phyloP scores from a whole-genome alignment of 225 moss, liverwort and hornwort species.

The Physcomitrium patens region DNA sequence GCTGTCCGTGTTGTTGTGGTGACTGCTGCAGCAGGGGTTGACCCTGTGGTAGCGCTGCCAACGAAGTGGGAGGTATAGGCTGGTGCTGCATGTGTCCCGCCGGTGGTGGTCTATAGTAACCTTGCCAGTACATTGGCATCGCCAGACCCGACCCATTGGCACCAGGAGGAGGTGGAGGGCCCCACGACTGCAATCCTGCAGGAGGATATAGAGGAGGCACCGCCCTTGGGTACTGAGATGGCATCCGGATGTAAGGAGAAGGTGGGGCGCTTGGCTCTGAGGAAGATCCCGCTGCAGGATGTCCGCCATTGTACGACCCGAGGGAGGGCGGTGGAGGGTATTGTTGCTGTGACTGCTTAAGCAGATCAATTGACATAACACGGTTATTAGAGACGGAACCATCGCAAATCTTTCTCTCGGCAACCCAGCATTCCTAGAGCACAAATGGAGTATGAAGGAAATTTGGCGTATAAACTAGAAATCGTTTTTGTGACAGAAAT shows the following conservation, averaged over 20 bases:
- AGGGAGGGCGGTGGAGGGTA: constrained; percentile 81
- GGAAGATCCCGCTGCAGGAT: constrained; percentile 62
- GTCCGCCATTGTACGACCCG: constrained; percentile 68
- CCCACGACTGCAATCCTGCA: constrained; percentile 82
- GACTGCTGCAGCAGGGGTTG: constrained; percentile 10
- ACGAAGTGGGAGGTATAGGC: constrained; percentile 82
- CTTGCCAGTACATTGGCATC: constrained; percentile 99
- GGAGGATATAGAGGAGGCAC: constrained; percentile 86
- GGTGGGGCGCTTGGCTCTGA: constrained; percentile 86
- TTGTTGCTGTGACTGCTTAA: constrained; percentile 77
- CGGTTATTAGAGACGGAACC: constrained; percentile 33
- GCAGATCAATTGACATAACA: constrained; percentile 32
- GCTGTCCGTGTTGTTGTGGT: constrained; percentile 4
- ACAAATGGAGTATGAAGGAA: too few relatives aligned
- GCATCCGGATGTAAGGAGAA: constrained; percentile 79
- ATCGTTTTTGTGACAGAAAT: too few relatives aligned
- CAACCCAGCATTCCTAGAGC: background rate
- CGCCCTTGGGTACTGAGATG: constrained; percentile 68
- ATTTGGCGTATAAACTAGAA: too few relatives aligned
- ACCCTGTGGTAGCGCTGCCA: constrained; percentile 65
- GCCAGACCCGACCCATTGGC: constrained; percentile 75
- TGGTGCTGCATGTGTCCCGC: constrained; percentile 81
- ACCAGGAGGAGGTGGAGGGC: constrained; percentile 85
- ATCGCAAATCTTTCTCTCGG: background rate
- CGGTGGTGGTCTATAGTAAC: constrained; percentile 86